A percentile compares a stretch with the other conserved stretches of the same genome.
Evolutionary conservation across 2,329 filamentous ascomycete species (phyloP).

Genomic region (Neopestalotiopsis sp.): DNA sequence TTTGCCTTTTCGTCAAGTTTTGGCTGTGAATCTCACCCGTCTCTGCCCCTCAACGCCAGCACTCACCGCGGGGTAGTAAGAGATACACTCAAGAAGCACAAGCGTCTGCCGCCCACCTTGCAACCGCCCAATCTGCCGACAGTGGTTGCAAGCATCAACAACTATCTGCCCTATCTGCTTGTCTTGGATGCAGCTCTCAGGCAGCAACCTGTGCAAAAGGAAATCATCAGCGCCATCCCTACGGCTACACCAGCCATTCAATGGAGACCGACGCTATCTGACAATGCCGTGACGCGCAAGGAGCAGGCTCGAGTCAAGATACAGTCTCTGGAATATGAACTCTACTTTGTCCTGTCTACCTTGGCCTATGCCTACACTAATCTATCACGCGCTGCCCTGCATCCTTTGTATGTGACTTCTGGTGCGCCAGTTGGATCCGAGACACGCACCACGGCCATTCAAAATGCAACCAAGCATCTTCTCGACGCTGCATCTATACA

Average conservation of each 20-base stretch:
- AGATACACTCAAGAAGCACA: constrained; percentile 86
- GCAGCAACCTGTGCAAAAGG: constrained; percentile 55
- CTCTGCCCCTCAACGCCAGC: constrained; percentile 81
- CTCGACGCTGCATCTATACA: constrained; percentile 82
- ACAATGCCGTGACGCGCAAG: constrained; percentile 66
- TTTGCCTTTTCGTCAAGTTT: constrained; percentile 83
- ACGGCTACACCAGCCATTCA: constrained; percentile 68
- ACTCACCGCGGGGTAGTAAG: constrained; percentile 84
- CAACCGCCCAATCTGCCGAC: constrained; percentile 74
- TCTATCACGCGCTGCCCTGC: constrained; percentile 73
- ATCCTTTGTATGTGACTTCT: constrained; percentile 73
- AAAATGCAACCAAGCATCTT: constrained; percentile 77
- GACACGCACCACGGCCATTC: constrained; percentile 72
- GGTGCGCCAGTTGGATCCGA: constrained; percentile 66
- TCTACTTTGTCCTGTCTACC: constrained; percentile 79
- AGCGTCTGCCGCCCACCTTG: constrained; percentile 76
- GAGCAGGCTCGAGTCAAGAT: constrained; percentile 72
- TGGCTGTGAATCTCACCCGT: constrained; percentile 83
- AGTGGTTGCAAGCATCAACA: constrained; percentile 72
- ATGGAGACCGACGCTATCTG: constrained; percentile 84
- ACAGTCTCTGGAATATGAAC: constrained; percentile 79
- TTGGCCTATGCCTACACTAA: constrained; percentile 77
- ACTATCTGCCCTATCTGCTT: constrained; percentile 84
- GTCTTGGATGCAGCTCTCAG: constrained; percentile 77
- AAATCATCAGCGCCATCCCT: constrained; percentile 72